These are phyloP conservation scores for Cercospora beticola DNA, from an alignment of 2,329 filamentous ascomycete species.

Conservation along the genomic window DNA sequence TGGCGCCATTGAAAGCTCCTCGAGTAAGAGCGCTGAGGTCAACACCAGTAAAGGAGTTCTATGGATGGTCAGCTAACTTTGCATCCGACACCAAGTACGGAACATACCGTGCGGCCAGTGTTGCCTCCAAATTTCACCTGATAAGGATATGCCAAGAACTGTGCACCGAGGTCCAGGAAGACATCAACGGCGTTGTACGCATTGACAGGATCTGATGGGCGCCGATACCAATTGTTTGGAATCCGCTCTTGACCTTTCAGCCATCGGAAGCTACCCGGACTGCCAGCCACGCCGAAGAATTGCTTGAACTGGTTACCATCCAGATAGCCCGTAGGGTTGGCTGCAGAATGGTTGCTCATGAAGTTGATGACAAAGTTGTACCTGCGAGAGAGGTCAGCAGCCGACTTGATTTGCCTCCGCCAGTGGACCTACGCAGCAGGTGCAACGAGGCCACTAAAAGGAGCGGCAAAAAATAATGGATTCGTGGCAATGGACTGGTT, in stretches of 20 bases:
- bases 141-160: constrained; percentile 19
- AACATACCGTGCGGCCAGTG: constrained; percentile 2
- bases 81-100: neutral
- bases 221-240: constrained; percentile 25
- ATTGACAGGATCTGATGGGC: constrained; percentile 18
- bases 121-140: constrained; percentile 37
- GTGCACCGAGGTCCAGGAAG: constrained; percentile 16
- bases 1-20: constrained; percentile 43
- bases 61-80: neutral
- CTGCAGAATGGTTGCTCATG: constrained; percentile 31
- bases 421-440: constrained; percentile 21
- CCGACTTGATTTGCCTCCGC: neutral
- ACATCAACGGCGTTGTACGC: constrained; percentile 22
- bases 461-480: constrained; percentile 36
- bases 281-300: constrained; percentile 28
- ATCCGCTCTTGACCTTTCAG: constrained; percentile 28
- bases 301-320: constrained; percentile 26
- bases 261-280: constrained; percentile 19
- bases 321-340: constrained; percentile 28
- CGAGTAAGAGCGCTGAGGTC: constrained; percentile 41
- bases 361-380: constrained; percentile 34
- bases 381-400: neutral
- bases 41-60: constrained; percentile 25
- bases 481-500: constrained; percentile 35
- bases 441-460: constrained; percentile 28